phyloP scores from a whole-genome alignment of 257 asterid genomes.

The Solanum sitiens region DNA sequence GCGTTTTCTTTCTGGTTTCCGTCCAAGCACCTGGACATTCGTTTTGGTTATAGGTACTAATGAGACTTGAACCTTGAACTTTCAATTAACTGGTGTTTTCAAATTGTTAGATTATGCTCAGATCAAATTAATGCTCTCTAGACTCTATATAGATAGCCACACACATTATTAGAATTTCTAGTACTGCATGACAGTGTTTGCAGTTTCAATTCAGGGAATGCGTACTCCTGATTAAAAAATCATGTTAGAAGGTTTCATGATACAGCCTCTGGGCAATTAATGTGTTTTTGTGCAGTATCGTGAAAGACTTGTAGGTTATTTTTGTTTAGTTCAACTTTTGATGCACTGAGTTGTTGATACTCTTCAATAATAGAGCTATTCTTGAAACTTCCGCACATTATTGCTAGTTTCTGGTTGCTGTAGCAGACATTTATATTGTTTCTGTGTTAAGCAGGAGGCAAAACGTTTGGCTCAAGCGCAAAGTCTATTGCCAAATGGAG shows the following conservation, averaged over 20 bases:
- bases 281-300: not conserved
- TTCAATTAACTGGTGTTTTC: not conserved
- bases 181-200: not conserved
- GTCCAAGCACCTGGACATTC: not conserved
- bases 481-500: slow-evolving; percentile 46
- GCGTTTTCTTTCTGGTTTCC: not conserved
- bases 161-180: not conserved
- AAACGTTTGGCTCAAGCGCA: slow-evolving; percentile 42
- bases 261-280: not conserved
- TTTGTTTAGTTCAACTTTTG: not conserved
- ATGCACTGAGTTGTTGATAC: not conserved
- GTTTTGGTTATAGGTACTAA: not conserved
- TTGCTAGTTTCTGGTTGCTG: not conserved
- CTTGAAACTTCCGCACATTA: not conserved
- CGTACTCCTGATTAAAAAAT: not conserved
- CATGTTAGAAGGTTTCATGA: not conserved
- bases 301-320: not conserved
- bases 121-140: not conserved
- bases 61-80: not conserved
- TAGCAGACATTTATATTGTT: not conserved
- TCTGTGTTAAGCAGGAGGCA: slow-evolving; percentile 31
- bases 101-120: not conserved
- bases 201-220: not conserved
- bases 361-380: not conserved
- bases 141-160: not conserved